Evolutionary conservation across 2,329 filamentous ascomycete species (phyloP).

Genomic region (Emergomyces africanus): DNA sequence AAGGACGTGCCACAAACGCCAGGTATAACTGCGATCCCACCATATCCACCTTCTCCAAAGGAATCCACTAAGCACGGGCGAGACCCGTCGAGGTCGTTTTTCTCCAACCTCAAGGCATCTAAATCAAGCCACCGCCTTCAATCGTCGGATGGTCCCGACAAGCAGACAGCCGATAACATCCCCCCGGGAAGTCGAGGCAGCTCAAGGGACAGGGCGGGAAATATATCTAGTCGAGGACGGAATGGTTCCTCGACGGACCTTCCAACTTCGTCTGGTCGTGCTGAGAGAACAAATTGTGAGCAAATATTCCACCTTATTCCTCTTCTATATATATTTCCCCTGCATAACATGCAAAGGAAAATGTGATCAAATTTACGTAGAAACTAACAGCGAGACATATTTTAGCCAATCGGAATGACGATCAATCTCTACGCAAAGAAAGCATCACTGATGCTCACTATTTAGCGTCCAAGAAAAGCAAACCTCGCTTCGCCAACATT

Average conservation of each 20-base stretch:
- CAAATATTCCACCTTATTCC: background rate
- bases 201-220: constrained; percentile 30
- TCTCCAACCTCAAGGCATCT: constrained; percentile 35
- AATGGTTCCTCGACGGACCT: constrained; percentile 32
- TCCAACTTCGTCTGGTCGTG: constrained; percentile 18
- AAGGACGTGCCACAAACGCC: constrained; percentile 23
- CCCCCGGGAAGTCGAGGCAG: constrained; percentile 29
- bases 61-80: constrained; percentile 28
- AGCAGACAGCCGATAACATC: constrained; percentile 21
- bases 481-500: constrained; percentile 33
- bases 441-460: constrained; percentile 16
- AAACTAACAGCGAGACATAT: background rate
- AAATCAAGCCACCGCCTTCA: constrained; percentile 32
- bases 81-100: constrained; percentile 35
- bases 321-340: background rate
- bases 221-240: constrained; percentile 20
- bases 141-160: constrained; percentile 26
- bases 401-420: constrained; percentile 8
- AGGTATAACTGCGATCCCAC: constrained; percentile 34
- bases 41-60: constrained; percentile 31
- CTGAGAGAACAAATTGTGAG: constrained; percentile 20
- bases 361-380: background rate
- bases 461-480: constrained; percentile 26
- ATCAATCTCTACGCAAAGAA: constrained; percentile 5
- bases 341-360: background rate